Conservation (phyloP, 2,329 filamentous ascomycete species). For the Orbilia quercus region DNA sequence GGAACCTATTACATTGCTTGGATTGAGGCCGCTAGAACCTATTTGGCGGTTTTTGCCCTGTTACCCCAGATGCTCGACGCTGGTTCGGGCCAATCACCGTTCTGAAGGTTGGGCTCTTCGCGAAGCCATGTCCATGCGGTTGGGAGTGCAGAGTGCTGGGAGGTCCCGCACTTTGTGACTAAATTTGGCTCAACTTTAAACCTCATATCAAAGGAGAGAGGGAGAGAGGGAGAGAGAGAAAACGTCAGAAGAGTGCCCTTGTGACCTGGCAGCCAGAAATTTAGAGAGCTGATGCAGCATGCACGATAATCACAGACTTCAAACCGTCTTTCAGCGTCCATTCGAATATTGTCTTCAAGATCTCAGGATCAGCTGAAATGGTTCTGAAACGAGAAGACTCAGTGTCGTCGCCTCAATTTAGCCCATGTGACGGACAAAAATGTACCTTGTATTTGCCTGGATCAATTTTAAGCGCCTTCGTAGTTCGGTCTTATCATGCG, state of each 20-base stretch:
- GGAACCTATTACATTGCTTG: constrained; percentile 22
- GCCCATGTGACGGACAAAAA: constrained; percentile 21
- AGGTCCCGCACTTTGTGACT: constrained; percentile 36
- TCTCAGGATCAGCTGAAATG: too few relatives aligned
- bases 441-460: not conserved
- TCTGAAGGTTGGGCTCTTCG: constrained; percentile 13
- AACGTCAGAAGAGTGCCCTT: constrained; percentile 3
- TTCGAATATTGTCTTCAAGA: too few relatives aligned
- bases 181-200: constrained; percentile 43
- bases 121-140: constrained; percentile 31
- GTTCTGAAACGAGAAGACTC: not conserved
- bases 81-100: constrained; percentile 30
- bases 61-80: constrained; percentile 45
- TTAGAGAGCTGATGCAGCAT: constrained; percentile 2
- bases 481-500: too few relatives aligned
- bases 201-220: too few relatives aligned
- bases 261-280: not conserved
- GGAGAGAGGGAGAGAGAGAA: too few relatives aligned
- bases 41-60: constrained; percentile 38
- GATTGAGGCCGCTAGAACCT: constrained; percentile 4
- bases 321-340: too few relatives aligned
- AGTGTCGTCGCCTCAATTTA: not conserved
- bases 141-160: constrained; percentile 26
- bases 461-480: constrained; percentile 4
- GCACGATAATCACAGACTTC: not conserved